phyloP scores from a whole-genome alignment of 768 basidiomycete genomes.

The Lactifluus rugatus region DNA sequence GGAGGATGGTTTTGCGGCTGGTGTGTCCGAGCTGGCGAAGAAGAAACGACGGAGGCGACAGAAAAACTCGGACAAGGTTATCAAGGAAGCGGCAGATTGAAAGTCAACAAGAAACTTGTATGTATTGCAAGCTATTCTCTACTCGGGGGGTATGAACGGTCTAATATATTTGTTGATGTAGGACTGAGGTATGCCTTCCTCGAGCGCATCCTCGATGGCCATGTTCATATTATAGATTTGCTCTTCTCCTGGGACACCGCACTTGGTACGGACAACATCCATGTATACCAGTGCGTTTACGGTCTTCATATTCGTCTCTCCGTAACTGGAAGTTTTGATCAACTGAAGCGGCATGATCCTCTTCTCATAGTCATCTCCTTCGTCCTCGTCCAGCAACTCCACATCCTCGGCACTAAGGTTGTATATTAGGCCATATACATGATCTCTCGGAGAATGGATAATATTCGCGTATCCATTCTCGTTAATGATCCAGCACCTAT shows the following conservation, averaged over 20 bases:
- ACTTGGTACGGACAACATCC: not conserved
- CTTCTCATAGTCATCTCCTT: slow-evolving; percentile 1
- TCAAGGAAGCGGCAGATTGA: not conserved
- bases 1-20: slow-evolving; percentile 9
- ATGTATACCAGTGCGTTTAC: slow-evolving; percentile 5
- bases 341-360: not conserved
- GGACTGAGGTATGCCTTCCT: slow-evolving; percentile 2
- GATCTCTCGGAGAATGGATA: slow-evolving; percentile 1
- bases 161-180: slow-evolving; percentile 13
- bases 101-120: not conserved
- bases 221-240: slow-evolving; percentile 13
- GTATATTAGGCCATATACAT: slow-evolving; percentile 9
- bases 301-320: not conserved
- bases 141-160: slow-evolving; percentile 10
- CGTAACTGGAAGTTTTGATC: not conserved
- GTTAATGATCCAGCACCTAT: slow-evolving; percentile 16
- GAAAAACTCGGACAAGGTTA: slow-evolving; percentile 25
- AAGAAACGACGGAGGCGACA: slow-evolving; percentile 36
- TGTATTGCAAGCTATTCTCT: not conserved
- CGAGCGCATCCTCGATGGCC: slow-evolving; percentile 2
- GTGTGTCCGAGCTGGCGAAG: slow-evolving; percentile 23
- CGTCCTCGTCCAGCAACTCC: not conserved
- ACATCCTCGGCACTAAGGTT: slow-evolving; percentile 3
- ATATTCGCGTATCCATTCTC: slow-evolving; percentile 5
- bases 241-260: slow-evolving; percentile 4